Base-by-base conservation (phyloP, 140 eudicot genomes). In the Stevia rebaudiana region DNA sequence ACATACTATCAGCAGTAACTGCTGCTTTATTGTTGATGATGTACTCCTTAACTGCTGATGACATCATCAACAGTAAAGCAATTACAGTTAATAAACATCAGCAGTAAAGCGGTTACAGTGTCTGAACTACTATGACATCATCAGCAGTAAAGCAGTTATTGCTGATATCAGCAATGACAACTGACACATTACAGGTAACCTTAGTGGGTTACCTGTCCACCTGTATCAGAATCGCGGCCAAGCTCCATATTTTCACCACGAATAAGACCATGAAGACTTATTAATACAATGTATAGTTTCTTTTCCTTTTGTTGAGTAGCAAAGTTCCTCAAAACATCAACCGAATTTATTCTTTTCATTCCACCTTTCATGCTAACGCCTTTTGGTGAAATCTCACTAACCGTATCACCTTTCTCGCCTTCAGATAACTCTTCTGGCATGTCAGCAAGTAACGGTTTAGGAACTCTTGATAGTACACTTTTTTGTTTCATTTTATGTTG, bases 231-330 rank as follows among this genome's bases (percentile, higher is more conserved):
- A 75, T 89, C 97, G 13, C 95, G 81, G 19, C 97, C 97, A 40
- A 89, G 89, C 84, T 89, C 97, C 97, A 89, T 83, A 55, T 86
- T 84, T 71, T 89, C 95, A 59, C 97, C 97, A 41, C 97, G 80
- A 63, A 89, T 89, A 57, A 89, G 84, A 51, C 97, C 97, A 22
- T 89, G 97, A 58, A 89, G 88, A 71, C 97, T 89, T 78, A 89
- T 89, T 60, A 89, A 71, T 35, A 89, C 86, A 52, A 89, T 64
- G 69, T 89, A 89, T 8, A 89, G 80, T 69, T 89, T 85, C 84
- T 81, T 83, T 49, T 79, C 88, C 70, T 80, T 78, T 28, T 76
- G 85, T 50, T 78, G 90, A 63, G 69, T 78, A 74, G 88, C 84
- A 84, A 81, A 85, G 68, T 76, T 78, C 37, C 81, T 81, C 80